phyloP scores from a whole-genome alignment of 768 basidiomycete species.

The Boletellus emodensis region DNA sequence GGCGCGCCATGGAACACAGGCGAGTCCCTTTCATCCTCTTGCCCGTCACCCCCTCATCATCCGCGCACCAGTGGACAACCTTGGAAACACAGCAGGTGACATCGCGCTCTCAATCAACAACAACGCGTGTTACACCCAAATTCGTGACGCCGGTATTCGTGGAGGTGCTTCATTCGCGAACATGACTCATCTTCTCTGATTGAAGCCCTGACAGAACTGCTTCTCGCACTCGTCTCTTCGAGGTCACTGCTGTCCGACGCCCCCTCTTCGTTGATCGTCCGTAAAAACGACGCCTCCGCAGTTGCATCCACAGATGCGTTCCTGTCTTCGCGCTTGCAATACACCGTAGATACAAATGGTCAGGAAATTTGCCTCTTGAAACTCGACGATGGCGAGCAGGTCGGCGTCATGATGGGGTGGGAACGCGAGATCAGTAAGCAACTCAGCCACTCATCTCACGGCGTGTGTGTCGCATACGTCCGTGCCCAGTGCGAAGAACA shows the following conservation, averaged over 20 bases:
- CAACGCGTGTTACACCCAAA: constrained; percentile 62
- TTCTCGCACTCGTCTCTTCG: constrained; percentile 60
- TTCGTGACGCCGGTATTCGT: constrained; percentile 91
- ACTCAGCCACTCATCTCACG: constrained; percentile 10
- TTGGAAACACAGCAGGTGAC: constrained; percentile 83
- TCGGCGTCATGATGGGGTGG: constrained; percentile 99
- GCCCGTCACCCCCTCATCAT: not conserved
- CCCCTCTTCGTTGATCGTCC: constrained; percentile 39
- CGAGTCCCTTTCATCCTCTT: constrained; percentile 27
- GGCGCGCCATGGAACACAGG: constrained; percentile 94
- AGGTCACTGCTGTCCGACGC: constrained; percentile 28
- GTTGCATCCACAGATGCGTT: constrained; percentile 65
- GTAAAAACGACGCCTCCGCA: constrained; percentile 50
- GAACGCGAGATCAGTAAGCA: constrained; percentile 71
- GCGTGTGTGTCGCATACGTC: constrained; percentile 14
- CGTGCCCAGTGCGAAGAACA: constrained; percentile 65
- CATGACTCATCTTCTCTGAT: constrained; percentile 2
- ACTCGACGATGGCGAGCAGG: constrained; percentile 60
- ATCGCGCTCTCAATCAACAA: constrained; percentile 87
- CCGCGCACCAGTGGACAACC: constrained; percentile 57
- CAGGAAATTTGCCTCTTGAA: constrained; percentile 79
- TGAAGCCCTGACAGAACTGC: constrained; percentile 49
- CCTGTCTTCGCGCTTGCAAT: constrained; percentile 65
- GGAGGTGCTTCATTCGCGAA: constrained; percentile 52
- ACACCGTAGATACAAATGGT: constrained; percentile 62